Percentiles rank a stretch among this genome's conserved stretches.
These are phyloP conservation scores for Acacia pycnantha DNA, from an alignment of 331 rosid genomes.

Conservation along the genomic window DNA sequence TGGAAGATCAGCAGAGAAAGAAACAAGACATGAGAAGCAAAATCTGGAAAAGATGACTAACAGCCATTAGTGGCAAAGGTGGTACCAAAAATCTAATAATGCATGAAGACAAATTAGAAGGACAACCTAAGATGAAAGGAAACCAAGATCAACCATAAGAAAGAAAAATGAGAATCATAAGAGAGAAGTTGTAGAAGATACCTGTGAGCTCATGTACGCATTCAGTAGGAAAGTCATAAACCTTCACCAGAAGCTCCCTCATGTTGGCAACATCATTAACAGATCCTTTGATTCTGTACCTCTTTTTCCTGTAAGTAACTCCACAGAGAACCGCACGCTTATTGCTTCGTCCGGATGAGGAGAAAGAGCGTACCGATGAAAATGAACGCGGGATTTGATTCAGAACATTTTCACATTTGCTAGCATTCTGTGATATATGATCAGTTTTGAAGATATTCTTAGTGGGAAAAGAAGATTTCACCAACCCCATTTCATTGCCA, in stretches of 20 bases:
- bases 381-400: background rate
- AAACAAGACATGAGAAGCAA: background rate
- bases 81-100: background rate
- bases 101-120: background rate
- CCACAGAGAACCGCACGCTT: constrained; percentile 72
- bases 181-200: background rate
- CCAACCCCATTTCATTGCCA: background rate
- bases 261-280: constrained; percentile 51
- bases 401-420: background rate
- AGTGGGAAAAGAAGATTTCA: background rate
- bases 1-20: background rate
- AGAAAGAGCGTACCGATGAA: background rate
- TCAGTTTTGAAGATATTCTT: background rate
- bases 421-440: background rate
- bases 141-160: background rate
- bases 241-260: constrained; percentile 32
- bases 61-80: background rate
- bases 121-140: background rate
- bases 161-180: background rate
- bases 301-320: constrained; percentile 40
- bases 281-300: constrained; percentile 51
- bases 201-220: constrained; percentile 62
- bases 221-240: constrained; percentile 28
- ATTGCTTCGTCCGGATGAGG: background rate
- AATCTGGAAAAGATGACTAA: background rate